These are phyloP conservation scores for Pigoraptor vietnamica DNA, from an alignment of 78 protist genomes.

Conservation along the genomic window DNA sequence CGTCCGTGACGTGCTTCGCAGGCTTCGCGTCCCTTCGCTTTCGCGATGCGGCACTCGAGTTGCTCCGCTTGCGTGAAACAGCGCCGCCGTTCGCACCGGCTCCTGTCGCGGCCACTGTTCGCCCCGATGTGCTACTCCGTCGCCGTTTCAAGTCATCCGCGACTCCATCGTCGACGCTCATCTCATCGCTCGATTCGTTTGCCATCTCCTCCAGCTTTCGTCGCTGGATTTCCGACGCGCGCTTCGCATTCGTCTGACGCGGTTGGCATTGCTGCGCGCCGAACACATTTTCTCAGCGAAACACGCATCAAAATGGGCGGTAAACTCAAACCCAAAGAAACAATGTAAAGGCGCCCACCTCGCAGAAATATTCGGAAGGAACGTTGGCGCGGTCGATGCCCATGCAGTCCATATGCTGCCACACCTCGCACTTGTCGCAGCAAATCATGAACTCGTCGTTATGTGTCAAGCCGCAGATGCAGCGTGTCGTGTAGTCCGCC, in stretches of 20 bases:
- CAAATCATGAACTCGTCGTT: neutral
- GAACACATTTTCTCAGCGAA: too few relatives aligned
- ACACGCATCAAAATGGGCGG: too few relatives aligned
- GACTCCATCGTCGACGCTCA: neutral
- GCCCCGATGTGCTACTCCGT: neutral
- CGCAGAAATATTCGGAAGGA: neutral
- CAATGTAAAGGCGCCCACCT: neutral
- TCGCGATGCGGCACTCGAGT: neutral
- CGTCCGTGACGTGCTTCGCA: neutral
- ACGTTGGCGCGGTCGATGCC: neutral
- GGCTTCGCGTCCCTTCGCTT: neutral
- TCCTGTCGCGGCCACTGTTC: neutral
- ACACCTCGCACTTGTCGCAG: neutral
- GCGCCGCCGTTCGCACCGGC: neutral
- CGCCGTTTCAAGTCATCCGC: neutral
- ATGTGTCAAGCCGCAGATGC: neutral
- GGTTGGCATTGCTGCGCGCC: neutral
- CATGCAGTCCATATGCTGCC: conserved; percentile 1
- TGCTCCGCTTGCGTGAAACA: neutral
- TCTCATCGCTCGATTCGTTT: neutral
- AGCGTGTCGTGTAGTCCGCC: neutral
- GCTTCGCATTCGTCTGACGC: neutral
- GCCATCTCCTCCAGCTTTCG: neutral
- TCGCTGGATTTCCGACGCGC: neutral
- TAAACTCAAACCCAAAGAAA: neutral